These are phyloP conservation scores for Fonsecaea pugnacius DNA, from an alignment of 2,329 filamentous ascomycete species.

Conservation along the genomic window DNA sequence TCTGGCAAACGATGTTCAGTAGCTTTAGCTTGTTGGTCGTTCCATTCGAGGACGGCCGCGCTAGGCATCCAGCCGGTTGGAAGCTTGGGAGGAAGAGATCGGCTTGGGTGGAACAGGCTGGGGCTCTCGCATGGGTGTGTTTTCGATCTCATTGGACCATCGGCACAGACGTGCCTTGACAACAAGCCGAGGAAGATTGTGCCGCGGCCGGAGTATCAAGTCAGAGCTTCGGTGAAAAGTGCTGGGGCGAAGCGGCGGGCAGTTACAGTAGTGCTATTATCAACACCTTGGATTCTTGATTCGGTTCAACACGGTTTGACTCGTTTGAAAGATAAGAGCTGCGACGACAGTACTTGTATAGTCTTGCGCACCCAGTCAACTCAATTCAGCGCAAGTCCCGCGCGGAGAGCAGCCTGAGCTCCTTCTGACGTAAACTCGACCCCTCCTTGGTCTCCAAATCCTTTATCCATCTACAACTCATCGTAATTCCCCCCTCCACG, in stretches of 20 bases:
- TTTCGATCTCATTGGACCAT: too few relatives aligned
- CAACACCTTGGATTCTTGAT: not conserved
- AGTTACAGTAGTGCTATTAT: not conserved
- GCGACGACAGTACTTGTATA: not conserved
- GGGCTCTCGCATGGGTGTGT: not conserved
- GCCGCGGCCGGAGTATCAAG: not conserved
- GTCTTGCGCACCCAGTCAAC: not conserved
- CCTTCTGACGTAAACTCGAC: conserved; percentile 10
- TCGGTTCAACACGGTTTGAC: not conserved
- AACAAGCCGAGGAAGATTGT: not conserved
- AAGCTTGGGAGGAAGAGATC: not conserved
- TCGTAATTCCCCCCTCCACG: not conserved
- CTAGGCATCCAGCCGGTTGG: not conserved
- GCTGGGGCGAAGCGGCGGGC: not conserved
- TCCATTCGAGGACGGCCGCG: not conserved
- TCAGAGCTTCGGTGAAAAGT: not conserved
- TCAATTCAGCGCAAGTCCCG: not conserved
- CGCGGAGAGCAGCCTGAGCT: not conserved
- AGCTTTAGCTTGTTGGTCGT: not conserved
- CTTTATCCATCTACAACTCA: not conserved
- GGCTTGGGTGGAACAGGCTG: too few relatives aligned
- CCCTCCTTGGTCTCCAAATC: conserved; percentile 11
- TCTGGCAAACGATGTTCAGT: not conserved
- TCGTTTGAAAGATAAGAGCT: not conserved
- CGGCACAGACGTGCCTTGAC: not conserved